Evolutionary conservation across 345 rosid species (phyloP), one percentile per base, ranked within the genome.

Genomic region (Lumnitzera littorea): DNA sequence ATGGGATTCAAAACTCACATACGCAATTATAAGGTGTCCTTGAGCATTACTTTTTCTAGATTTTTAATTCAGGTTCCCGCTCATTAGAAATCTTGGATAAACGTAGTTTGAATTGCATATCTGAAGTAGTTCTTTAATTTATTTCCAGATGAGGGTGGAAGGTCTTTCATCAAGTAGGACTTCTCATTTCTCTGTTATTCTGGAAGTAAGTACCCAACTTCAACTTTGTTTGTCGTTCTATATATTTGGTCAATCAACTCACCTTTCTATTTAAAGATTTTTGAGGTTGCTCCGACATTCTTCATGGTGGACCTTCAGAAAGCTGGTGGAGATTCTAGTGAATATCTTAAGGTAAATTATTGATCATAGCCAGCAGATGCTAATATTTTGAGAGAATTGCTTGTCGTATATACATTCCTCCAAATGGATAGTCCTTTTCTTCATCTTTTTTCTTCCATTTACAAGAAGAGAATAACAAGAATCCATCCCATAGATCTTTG

Each of bases 1-100:
- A 89, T 92, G 99, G 97, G 99, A 11, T 92, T 78, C 62, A 89
- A 92, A 78, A 92, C 99, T 0, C 99, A 92, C 56, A 92, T 92
- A 62, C 96, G 97, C 29, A 92, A 92, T 62, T 92, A 81, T 73
- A 89, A 89, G 91, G 99, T 89, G 64, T 36, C 10, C 3, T 36
- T 36, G 11, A 36, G 43, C 7, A 9, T 36, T 36, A 2, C 43
- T 36, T 9, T 36, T 36, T 20, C 36, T 36, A 9, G 7, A 36
- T 36, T 36, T 36, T 36, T 36, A 9, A 36, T 36, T 36, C 43
- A 9, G 11, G 7, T 7, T 1, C 43, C 11, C 43, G 0, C 7
- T 5, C 11, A 36, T 9, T 36, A 36, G 7, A 36, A 36, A 7
- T 36, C 43, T 27, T 27, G 31, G 31, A 36, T 36, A 36, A 36